Conservation (phyloP, 2,329 filamentous ascomycete species). For the Calonectria fujianensis region DNA sequence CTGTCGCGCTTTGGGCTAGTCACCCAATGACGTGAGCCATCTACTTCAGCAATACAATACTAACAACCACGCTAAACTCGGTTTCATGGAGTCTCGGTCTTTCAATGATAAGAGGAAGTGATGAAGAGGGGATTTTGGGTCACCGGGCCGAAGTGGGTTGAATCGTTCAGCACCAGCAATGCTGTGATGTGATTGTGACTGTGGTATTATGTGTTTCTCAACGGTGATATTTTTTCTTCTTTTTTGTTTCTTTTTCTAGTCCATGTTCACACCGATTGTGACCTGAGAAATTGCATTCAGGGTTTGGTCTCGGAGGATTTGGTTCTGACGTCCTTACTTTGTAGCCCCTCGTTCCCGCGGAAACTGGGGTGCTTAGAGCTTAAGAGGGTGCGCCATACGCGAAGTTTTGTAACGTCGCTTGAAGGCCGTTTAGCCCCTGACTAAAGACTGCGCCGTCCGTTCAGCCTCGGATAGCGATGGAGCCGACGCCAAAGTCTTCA, state of each 20-base stretch:
- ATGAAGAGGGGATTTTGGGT: neutral
- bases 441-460: conserved; percentile 27
- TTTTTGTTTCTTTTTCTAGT: neutral
- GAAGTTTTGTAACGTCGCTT: conserved; percentile 17
- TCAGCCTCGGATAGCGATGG: conserved; percentile 32
- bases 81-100: conserved; percentile 3
- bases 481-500: conserved; percentile 19
- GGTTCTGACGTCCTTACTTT: neutral
- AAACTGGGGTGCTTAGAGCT: conserved; percentile 22
- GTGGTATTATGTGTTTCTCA: conserved; percentile 10
- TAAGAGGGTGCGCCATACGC: neutral
- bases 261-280: too few relatives aligned
- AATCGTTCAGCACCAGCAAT: neutral
- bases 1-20: conserved; percentile 32
- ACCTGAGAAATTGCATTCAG: neutral
- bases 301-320: conserved; percentile 1
- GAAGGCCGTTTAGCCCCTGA: conserved; percentile 10
- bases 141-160: neutral
- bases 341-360: conserved; percentile 8
- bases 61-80: conserved; percentile 40
- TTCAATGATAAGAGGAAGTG: conserved; percentile 17
- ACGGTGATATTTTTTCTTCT: neutral
- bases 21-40: conserved; percentile 46
- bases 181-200: neutral
- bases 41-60: conserved; percentile 38